These are phyloP conservation scores for Carnegiea gigantea DNA, from an alignment of 179 eudicot species.

Conservation along the genomic window DNA sequence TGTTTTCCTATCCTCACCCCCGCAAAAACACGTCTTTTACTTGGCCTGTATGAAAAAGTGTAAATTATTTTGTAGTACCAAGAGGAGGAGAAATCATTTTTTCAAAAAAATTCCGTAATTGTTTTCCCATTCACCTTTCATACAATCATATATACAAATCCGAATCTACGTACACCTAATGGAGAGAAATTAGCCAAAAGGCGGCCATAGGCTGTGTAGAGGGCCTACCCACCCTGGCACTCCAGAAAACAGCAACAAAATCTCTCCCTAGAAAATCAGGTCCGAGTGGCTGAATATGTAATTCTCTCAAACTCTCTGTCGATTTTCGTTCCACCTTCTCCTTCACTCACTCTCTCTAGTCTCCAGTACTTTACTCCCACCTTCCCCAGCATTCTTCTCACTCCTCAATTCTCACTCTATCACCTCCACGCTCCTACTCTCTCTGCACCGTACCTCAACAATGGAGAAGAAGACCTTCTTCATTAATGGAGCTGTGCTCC, in stretches of 20 bases:
- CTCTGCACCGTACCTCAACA: neutral
- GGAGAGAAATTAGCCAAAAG: too few species aligned
- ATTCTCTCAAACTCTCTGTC: conserved; percentile 5
- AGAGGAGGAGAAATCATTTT: too few species aligned
- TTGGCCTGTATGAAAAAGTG: too few species aligned
- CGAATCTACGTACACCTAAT: too few species aligned
- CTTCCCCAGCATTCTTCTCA: neutral
- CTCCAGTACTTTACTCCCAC: neutral
- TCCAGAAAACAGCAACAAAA: neutral
- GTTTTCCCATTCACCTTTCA: too few species aligned
- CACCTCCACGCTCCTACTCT: conserved; percentile 13
- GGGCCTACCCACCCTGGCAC: neutral
- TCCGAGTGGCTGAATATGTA: conserved; percentile 7
- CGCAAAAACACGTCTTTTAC: too few species aligned
- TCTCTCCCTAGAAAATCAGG: neutral
- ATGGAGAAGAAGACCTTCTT: neutral
- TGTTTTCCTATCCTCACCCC: too few species aligned
- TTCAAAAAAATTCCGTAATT: too few species aligned
- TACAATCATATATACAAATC: too few species aligned
- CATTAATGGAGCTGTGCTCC: conserved; percentile 10
- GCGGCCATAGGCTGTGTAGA: neutral
- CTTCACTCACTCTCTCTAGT: neutral
- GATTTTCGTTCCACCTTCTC: neutral
- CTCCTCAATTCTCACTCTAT: neutral
- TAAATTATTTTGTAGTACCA: too few species aligned